Evolutionary conservation across 2,329 filamentous ascomycete species (phyloP), one percentile per base, ranked within the genome.

Genomic region (Ilyonectria mors-panacis): DNA sequence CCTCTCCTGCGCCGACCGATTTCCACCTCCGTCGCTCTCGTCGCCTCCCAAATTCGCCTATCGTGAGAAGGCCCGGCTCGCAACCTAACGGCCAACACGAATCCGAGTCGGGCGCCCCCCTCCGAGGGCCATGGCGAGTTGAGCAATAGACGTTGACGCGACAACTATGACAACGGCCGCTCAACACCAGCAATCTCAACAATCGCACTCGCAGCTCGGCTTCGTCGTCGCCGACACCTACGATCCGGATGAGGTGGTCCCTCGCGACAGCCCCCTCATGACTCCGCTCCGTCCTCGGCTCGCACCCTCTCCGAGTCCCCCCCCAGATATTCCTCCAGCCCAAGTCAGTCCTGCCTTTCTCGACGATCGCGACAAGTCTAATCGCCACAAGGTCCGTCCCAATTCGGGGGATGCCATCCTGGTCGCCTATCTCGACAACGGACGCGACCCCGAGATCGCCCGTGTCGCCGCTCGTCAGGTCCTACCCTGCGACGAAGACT

Each of bases 391-490:
- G 86, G 81, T 85, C 68, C 84, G 80, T 71, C 83, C 87, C 47
- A 88, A 83, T 74, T 87, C 88, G 77, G 89, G 87, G 73, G 90
- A 93, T 86, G 88, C 85, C 73, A 89, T 93, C 70, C 85, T 95
- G 79, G 86, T 95, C 69, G 81, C 83, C 64, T 84, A 86, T 78
- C 86, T 95, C 83, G 88, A 84, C 73, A 88, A 85, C 76, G 89
- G 90, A 75, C 89, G 89, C 76, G 84, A 85, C 71, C 89, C 88
- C 57, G 90, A 94, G 57, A 87, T 94, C 75, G 90, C 91, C 65
- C 82, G 81, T 70, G 77, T 81, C 75, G 91, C 89, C 64, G 87
- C 85, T 69, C 81, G 82, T 68, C 78, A 85, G 70, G 84, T 87
- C 23, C 82, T 93, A 54, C 83, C 85, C 82, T 63, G 77, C 68